These are phyloP conservation scores for Waltergamsia citrina DNA, from an alignment of 2,329 filamentous ascomycete genomes.

Conservation along the genomic window DNA sequence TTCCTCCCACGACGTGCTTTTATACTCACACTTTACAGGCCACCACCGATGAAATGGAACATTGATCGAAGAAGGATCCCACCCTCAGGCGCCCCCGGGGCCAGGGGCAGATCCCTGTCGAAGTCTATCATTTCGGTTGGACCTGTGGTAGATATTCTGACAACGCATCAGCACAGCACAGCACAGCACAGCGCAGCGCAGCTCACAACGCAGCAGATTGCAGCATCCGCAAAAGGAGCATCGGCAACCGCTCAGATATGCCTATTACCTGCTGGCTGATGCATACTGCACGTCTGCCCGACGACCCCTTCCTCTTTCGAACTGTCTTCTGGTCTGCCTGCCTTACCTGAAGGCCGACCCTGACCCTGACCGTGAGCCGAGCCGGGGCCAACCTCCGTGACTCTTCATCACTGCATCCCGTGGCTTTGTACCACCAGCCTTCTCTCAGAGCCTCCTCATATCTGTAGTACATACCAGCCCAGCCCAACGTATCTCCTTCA, in stretches of 20 bases:
- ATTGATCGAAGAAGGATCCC: background rate
- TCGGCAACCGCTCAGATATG: background rate
- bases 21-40: background rate
- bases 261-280: background rate
- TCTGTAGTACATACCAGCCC: too few species aligned
- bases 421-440: too few species aligned
- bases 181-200: conserved; percentile 7
- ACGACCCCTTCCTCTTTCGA: conserved; percentile 9
- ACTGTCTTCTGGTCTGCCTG: conserved; percentile 10
- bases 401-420: too few species aligned
- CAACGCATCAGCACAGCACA: conserved; percentile 36
- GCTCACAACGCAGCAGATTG: conserved; percentile 1
- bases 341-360: too few species aligned
- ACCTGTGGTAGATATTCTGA: conserved; percentile 29
- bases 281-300: conserved; percentile 8
- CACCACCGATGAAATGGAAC: background rate
- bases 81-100: background rate
- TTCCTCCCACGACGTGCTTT: too few species aligned
- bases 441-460: too few species aligned
- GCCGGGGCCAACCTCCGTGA: too few species aligned
- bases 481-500: too few species aligned
- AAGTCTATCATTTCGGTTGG: conserved; percentile 13
- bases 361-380: too few species aligned
- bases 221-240: background rate
- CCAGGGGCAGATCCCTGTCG: background rate